Evolutionary conservation across 208 protist species (phyloP).

Genomic region (Leishmania amazonensis): DNA sequence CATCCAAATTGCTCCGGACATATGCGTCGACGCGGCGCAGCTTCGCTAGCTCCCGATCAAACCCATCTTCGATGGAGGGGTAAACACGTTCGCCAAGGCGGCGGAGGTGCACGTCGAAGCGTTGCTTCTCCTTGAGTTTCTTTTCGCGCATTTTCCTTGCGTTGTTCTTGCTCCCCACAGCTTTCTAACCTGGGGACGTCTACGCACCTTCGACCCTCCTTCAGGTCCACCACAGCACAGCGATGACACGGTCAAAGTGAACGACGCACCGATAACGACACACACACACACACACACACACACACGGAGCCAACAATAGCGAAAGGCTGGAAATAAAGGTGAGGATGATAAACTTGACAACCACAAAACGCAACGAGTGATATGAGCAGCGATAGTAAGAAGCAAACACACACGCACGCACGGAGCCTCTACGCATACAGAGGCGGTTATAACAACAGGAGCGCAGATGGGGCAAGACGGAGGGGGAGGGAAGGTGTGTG

Average conservation of each 20-base stretch:
- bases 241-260: neutral
- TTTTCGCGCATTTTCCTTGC: constrained; percentile 33
- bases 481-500: neutral
- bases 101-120: constrained; percentile 31
- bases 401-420: neutral
- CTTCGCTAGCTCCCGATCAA: constrained; percentile 63
- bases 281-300: neutral
- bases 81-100: constrained; percentile 31
- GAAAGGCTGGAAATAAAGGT: neutral
- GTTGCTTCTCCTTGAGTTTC: constrained; percentile 35
- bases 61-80: constrained; percentile 52
- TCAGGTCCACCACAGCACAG: neutral
- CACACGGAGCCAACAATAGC: neutral
- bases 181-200: neutral
- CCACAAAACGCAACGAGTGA: neutral
- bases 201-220: neutral
- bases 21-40: constrained; percentile 57
- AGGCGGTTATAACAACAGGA: neutral
- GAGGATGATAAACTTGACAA: neutral
- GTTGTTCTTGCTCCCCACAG: neutral
- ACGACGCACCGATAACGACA: neutral
- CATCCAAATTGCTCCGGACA: constrained; percentile 67
- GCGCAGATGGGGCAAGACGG: neutral
- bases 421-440: neutral
- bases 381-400: neutral